Conservation (phyloP, 208 protist genomes). For the Leishmania amazonensis region DNA sequence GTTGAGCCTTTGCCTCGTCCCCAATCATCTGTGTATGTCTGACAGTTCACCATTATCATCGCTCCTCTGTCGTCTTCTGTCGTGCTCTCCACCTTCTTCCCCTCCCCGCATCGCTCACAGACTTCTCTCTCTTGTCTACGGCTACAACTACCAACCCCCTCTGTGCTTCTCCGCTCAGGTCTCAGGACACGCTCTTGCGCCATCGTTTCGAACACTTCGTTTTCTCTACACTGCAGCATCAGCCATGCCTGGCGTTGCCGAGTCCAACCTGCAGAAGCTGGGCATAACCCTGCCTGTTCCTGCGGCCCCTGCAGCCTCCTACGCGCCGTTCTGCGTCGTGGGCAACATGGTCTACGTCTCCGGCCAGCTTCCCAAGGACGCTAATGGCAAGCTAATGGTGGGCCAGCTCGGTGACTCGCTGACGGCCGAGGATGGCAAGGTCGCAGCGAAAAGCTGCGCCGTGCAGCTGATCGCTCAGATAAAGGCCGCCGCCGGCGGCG, state of each 20-base stretch:
- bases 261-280: conserved; percentile 57
- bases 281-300: conserved; percentile 61
- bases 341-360: conserved; percentile 60
- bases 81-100: neutral
- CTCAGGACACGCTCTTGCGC: neutral
- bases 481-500: conserved; percentile 55
- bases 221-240: neutral
- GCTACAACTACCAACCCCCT: neutral
- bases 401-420: conserved; percentile 62
- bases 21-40: neutral
- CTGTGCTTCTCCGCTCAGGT: neutral
- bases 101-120: neutral
- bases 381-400: conserved; percentile 40
- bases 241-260: conserved; percentile 38
- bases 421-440: conserved; percentile 61
- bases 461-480: conserved; percentile 61
- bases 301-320: conserved; percentile 69
- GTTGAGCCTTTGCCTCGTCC: neutral
- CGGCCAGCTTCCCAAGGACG: conserved; percentile 75
- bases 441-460: conserved; percentile 50
- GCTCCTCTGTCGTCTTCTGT: neutral
- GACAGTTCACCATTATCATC: neutral
- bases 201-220: conserved; percentile 3
- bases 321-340: conserved; percentile 58
- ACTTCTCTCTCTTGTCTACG: neutral